Evolutionary conservation across 2,329 filamentous ascomycete species (phyloP).

Genomic region (Fusarium pilosicola): DNA sequence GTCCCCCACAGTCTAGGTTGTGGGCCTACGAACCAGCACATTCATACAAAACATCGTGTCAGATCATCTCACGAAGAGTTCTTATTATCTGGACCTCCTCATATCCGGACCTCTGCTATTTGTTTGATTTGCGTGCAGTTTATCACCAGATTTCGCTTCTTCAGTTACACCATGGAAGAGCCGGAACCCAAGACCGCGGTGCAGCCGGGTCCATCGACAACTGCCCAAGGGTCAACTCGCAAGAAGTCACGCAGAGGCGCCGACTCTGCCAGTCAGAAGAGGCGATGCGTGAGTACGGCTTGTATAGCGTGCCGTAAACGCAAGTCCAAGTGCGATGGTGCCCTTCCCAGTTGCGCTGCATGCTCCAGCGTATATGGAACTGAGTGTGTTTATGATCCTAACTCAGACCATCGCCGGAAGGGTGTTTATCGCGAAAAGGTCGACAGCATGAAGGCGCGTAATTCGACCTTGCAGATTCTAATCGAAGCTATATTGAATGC

Average conservation of each 20-base stretch:
- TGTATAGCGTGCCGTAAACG: constrained; percentile 82
- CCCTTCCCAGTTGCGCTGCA: constrained; percentile 90
- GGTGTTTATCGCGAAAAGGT: constrained; percentile 96
- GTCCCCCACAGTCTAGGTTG: constrained; percentile 20
- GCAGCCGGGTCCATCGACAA: constrained; percentile 23
- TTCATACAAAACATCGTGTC: constrained; percentile 11
- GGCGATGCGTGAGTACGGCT: constrained; percentile 84
- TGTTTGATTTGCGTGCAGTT: background rate
- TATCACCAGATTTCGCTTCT: constrained; percentile 2
- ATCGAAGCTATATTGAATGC: constrained; percentile 94
- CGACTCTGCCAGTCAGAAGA: constrained; percentile 67
- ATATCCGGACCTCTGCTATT: background rate
- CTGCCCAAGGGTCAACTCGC: constrained; percentile 31
- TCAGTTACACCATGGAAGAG: constrained; percentile 34
- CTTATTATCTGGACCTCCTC: background rate
- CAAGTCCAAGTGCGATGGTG: constrained; percentile 92
- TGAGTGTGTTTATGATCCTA: constrained; percentile 93
- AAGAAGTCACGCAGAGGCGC: constrained; percentile 63
- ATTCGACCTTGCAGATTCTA: constrained; percentile 89
- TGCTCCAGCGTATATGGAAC: constrained; percentile 93
- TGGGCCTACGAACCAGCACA: constrained; percentile 21
- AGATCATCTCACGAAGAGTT: constrained; percentile 14
- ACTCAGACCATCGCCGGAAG: constrained; percentile 94
- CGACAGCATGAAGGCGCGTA: constrained; percentile 86
- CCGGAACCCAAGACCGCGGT: constrained; percentile 9